Conservation (phyloP, 2,329 filamentous ascomycete species). For the Ascochyta lentis region DNA sequence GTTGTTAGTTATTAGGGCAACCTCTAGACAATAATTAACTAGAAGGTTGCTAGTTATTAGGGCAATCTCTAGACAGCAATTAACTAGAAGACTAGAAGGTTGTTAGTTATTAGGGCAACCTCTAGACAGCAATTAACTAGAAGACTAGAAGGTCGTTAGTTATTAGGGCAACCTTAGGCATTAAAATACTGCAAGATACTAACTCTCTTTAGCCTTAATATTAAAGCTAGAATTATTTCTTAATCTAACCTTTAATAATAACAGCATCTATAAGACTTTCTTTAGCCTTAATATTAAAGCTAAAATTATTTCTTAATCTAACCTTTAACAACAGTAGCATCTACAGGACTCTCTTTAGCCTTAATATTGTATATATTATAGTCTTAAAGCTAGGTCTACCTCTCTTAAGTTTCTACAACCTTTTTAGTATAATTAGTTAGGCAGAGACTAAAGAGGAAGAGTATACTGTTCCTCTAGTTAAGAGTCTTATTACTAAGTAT, state of each 20-base stretch:
- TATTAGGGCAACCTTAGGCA: conserved; percentile 60
- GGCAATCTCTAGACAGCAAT: too few relatives aligned
- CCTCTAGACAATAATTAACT: conserved; percentile 75
- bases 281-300: conserved; percentile 85
- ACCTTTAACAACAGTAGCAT: neutral
- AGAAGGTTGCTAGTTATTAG: conserved; percentile 74
- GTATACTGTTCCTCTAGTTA: conserved; percentile 72
- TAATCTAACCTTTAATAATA: conserved; percentile 13
- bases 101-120: conserved; percentile 60
- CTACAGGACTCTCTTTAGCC: conserved; percentile 73
- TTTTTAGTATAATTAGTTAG: conserved; percentile 81
- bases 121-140: too few relatives aligned
- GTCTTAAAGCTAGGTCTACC: conserved; percentile 75
- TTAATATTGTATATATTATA: conserved; percentile 79
- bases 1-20: conserved; percentile 63
- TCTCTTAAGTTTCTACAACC: conserved; percentile 81
- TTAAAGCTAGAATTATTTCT: conserved; percentile 53
- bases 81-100: conserved; percentile 87
- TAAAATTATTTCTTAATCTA: conserved; percentile 48
- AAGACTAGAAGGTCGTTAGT: conserved; percentile 80
- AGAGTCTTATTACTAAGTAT: conserved; percentile 73
- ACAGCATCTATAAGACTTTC: conserved; percentile 58
- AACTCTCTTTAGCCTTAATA: too few relatives aligned
- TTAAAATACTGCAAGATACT: conserved; percentile 72
- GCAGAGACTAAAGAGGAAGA: conserved; percentile 55